Evolutionary conservation across 2,329 filamentous ascomycete species (phyloP), one percentile per base, ranked within the genome.

Genomic region (Bipolaris victoriae): DNA sequence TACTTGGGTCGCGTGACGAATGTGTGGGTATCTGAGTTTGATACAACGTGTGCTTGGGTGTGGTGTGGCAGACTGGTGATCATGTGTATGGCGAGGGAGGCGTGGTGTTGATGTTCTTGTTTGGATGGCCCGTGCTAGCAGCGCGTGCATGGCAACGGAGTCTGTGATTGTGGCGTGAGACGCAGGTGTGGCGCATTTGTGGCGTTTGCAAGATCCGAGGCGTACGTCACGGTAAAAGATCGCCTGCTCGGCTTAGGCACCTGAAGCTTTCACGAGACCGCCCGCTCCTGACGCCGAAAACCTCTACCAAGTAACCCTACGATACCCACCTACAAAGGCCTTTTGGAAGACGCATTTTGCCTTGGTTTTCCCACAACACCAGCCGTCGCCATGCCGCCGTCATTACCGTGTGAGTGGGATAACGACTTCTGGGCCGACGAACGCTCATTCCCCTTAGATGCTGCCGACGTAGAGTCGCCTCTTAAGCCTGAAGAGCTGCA

Each of bases 391-490:
- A 76, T 76, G 74, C 67, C 73, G 55, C 72, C 73, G 7, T 76
- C 74, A 52, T 63, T 76, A 64, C 74, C 74, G 45, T 76, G 73
- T 76, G 50, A 63, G 73, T 71, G 37, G 35, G 31, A 35, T 13
- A 39, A 49, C 13, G 55, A 58, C 46, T 55, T 58, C 24, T 58
- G 52, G 41, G 50, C 47, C 52, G 43, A 58, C 43, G 51, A 40
- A 58, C 45, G 61, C 71, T 72, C 59, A 78, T 65, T 52, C 41
- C 35, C 15, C 55, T 36, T 80, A 98, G 95, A 98, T 83, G 95
- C 95, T 73, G 92, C 96, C 67, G 95, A 99, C 81, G 95, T 95
- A 71, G 95, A 99, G 83, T 97, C 92, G 75, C 91, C 95, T 66
- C 85, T 99, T 62, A 96, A 95, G 80, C 87, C 91, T 55, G 90